Conservation (phyloP, 805 yeast genomes). For the Candida ovalis region DNA sequence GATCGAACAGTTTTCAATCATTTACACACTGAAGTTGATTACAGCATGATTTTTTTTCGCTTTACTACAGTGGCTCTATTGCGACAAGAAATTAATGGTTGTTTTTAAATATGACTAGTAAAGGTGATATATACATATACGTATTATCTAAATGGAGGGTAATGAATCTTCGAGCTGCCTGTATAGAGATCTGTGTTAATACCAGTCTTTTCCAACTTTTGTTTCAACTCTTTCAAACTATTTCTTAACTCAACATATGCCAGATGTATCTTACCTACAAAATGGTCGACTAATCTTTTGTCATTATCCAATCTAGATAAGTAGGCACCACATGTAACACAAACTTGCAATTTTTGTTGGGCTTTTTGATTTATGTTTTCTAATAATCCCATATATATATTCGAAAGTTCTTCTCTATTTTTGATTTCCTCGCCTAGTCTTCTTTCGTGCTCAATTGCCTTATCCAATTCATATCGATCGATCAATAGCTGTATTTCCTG, state of each 20-base stretch:
- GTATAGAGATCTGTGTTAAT: background rate
- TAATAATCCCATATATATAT: slow-evolving; percentile 53
- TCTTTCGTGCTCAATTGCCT: slow-evolving; percentile 47
- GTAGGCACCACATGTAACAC: slow-evolving; percentile 87
- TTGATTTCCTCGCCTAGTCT: slow-evolving; percentile 41
- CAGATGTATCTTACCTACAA: slow-evolving; percentile 80
- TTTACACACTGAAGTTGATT: no score
- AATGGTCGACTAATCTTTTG: slow-evolving; percentile 84
- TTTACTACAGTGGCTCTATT: no score
- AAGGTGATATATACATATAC: no score
- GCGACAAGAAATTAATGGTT: no score
- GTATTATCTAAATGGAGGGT: no score
- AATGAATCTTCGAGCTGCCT: background rate
- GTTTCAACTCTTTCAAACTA: slow-evolving; percentile 40
- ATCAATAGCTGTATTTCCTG: slow-evolving; percentile 60
- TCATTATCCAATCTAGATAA: slow-evolving; percentile 83
- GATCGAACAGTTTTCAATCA: no score
- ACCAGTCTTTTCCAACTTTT: slow-evolving; percentile 7
- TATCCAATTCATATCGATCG: slow-evolving; percentile 44
- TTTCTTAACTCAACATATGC: slow-evolving; percentile 76
- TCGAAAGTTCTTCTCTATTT: slow-evolving; percentile 50
- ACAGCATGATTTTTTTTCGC: no score
- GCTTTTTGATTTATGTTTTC: slow-evolving; percentile 81
- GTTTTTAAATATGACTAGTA: no score
- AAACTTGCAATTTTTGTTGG: slow-evolving; percentile 86